A percentile compares a stretch with the other conserved stretches of the same genome.
Conservation (phyloP, 2,329 filamentous ascomycete genomes). For the Dactylellina drechsleri region DNA sequence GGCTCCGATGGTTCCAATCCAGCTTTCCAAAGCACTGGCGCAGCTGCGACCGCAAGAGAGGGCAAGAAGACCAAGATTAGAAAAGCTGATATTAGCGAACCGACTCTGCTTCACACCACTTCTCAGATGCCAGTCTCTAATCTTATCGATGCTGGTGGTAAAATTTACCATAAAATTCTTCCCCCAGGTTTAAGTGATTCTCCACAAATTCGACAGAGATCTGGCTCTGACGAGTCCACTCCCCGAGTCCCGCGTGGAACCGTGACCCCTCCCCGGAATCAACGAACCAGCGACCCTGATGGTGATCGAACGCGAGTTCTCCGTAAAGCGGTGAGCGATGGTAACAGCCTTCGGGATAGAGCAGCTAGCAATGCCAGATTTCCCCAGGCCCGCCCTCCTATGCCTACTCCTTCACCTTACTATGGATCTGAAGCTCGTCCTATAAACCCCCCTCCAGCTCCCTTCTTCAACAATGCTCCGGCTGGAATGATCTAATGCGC, state of each 20-base stretch:
- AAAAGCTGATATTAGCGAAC: conserved; percentile 48
- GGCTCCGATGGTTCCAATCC: conserved; percentile 39
- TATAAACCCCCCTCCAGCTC: conserved; percentile 27
- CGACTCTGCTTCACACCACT: conserved; percentile 41
- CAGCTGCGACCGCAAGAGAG: conserved; percentile 21
- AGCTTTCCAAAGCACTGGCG: conserved; percentile 35
- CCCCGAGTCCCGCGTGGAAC: conserved; percentile 22
- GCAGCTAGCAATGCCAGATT: conserved; percentile 36
- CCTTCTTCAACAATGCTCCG: conserved; percentile 46
- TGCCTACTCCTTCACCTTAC: conserved; percentile 25
- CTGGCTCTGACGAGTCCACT: conserved; percentile 43
- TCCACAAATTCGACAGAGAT: conserved; percentile 40
- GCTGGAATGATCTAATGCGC: conserved; percentile 48
- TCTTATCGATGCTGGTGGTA: conserved; percentile 49
- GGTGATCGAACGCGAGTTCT: conserved; percentile 37
- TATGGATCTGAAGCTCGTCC: conserved; percentile 40
- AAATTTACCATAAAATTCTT: conserved; percentile 33
- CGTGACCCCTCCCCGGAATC: conserved; percentile 11
- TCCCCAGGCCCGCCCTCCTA: conserved; percentile 23
- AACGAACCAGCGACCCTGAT: conserved; percentile 45
- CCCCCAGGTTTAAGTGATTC: conserved; percentile 43
- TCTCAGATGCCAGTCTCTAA: conserved; percentile 53
- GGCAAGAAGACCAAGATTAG: conserved; percentile 37
- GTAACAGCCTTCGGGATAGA: conserved; percentile 40
- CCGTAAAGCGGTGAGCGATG: conserved; percentile 47